These are phyloP conservation scores for Podospora pseudopauciseta DNA, from an alignment of 495 filamentous ascomycete species.

Conservation along the genomic window DNA sequence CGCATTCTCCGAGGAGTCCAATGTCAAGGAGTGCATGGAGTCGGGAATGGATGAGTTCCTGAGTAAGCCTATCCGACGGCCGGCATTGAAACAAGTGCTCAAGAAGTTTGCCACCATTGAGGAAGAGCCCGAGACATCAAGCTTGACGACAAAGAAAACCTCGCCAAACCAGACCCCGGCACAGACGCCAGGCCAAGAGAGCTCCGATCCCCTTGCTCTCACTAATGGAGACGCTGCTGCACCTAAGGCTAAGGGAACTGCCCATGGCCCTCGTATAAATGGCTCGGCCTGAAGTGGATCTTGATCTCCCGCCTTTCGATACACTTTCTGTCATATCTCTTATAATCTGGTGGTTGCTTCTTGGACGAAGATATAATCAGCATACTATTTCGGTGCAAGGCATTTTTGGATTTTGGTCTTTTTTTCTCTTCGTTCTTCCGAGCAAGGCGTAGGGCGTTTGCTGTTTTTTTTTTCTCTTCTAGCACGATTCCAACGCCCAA, in stretches of 20 bases:
- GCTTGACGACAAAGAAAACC: constrained; percentile 26
- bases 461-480: neutral
- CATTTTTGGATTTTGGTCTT: neutral
- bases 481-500: neutral
- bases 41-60: constrained; percentile 71
- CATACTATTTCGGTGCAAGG: neutral
- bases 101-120: constrained; percentile 58
- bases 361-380: neutral
- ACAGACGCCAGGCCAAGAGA: constrained; percentile 16
- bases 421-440: neutral
- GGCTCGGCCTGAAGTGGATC: neutral
- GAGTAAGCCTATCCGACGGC: constrained; percentile 78
- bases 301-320: neutral
- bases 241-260: constrained; percentile 16
- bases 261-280: neutral
- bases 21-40: constrained; percentile 79
- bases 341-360: neutral
- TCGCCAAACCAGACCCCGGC: constrained; percentile 31
- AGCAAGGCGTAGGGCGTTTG: neutral
- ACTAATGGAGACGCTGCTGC: neutral
- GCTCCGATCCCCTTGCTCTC: constrained; percentile 11
- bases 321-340: neutral
- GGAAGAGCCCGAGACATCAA: constrained; percentile 49
- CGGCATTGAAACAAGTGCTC: constrained; percentile 79
- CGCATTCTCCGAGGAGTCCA: constrained; percentile 85